Base-by-base conservation (phyloP, 495 filamentous ascomycete genomes). In the Hypomontagnella monticulosa region DNA sequence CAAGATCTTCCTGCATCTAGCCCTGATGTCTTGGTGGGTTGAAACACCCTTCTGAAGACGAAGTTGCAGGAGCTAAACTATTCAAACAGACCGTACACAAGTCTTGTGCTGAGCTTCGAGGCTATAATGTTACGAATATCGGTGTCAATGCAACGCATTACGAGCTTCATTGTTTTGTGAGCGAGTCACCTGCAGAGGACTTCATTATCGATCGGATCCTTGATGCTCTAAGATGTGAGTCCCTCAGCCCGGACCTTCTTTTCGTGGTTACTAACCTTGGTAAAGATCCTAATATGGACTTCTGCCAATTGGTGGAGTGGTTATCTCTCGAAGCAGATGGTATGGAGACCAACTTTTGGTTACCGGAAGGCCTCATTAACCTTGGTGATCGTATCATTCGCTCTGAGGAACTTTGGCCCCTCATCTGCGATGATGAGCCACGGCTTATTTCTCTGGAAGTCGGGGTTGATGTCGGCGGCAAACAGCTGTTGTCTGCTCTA, bases 101-200 rank as follows among this genome's bases (percentile, higher is more conserved):
- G 30, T 61, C 58, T 44, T 61, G 58, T 23, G 15, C 49, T 8
- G 40, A 47, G 50, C 58, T 61, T 40, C 41, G 12, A 14, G 49
- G 49, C 9, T 33, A 48, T 36, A 48, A 54, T 19, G 34, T 61
- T 48, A 54, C 49, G 6, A 61, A 61, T 16, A 61, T 61, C 0
- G 37, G 47, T 15, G n/a, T 41, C 10, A 46, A 60, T 10, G 27
- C 20, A 12, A 23, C 47, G 15, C 57, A 60, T 32, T 44, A 44
- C 23, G 57, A 52, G 9, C 57, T 60, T 23, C 37, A 43, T 12
- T 44, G 27, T 19, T 60, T 51, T 10, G 15, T 60, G 11, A 6
- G 33, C 18, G 37, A 60, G 18, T 43, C 38, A 37, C 36, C 38
- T 15, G 57, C 16, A 11, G 57, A 60, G 36, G 38, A 52, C 27